phyloP scores from a whole-genome alignment of 139 green algal genomes.

The Tetradesmus lagerheimii region DNA sequence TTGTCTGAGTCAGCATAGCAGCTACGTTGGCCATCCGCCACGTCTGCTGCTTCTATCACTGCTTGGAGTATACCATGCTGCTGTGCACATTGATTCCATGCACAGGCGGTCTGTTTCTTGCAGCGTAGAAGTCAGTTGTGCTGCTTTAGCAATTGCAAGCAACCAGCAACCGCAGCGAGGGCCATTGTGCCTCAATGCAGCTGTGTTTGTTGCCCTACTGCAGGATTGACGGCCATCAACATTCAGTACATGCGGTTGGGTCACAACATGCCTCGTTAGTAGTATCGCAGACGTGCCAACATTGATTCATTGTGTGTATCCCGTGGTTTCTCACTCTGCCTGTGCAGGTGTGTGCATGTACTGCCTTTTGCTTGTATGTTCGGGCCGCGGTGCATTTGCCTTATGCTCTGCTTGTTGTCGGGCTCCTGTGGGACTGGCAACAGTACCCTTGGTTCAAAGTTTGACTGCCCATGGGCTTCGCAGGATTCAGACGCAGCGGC shows the following conservation, averaged over 20 bases:
- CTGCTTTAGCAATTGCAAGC: too few relatives aligned
- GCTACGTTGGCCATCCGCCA: background rate
- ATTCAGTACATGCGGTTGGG: too few relatives aligned
- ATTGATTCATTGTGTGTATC: slow-evolving; percentile 1
- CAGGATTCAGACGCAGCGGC: background rate
- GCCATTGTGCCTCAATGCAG: too few relatives aligned
- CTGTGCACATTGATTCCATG: background rate
- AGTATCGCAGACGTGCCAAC: background rate
- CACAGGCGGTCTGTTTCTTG: too few relatives aligned
- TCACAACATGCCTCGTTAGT: background rate
- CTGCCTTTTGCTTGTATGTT: background rate
- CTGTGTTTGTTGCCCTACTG: too few relatives aligned
- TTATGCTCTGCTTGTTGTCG: background rate
- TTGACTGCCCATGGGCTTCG: background rate
- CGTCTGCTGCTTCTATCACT: background rate
- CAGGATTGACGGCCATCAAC: too few relatives aligned
- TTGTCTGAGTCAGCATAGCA: background rate
- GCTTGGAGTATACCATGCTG: background rate
- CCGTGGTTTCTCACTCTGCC: background rate
- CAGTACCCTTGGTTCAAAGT: background rate
- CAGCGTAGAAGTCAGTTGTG: too few relatives aligned
- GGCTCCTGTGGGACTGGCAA: background rate
- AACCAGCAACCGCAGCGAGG: too few relatives aligned
- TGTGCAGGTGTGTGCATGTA: background rate
- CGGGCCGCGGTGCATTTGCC: too few relatives aligned